Conservation (phyloP, 2,329 filamentous ascomycete genomes). For the Raffaelea albimanens region DNA sequence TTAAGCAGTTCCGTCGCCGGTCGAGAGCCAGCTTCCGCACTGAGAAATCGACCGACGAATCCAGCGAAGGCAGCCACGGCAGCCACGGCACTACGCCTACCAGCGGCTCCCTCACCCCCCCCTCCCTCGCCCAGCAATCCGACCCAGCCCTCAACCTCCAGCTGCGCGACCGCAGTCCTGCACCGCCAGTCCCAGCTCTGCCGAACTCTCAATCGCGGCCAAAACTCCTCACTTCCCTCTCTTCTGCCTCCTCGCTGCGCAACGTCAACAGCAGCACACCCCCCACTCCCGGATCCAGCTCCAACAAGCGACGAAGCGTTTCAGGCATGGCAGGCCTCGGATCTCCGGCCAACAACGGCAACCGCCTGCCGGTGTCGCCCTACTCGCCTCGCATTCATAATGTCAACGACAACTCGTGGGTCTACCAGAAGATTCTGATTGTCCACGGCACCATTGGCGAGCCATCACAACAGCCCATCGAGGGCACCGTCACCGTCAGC, state of each 20-base stretch:
- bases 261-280: conserved; percentile 14
- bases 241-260: conserved; percentile 14
- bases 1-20: conserved; percentile 65
- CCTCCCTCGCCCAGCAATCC: conserved; percentile 59
- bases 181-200: conserved; percentile 20
- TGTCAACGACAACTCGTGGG: conserved; percentile 74
- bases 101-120: conserved; percentile 65
- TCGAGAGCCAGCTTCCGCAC: conserved; percentile 67
- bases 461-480: conserved; percentile 53
- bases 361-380: conserved; percentile 58
- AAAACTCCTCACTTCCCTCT: conserved; percentile 21
- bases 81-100: conserved; percentile 52
- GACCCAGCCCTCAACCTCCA: conserved; percentile 57
- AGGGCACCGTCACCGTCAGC: conserved; percentile 70
- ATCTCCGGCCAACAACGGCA: conserved; percentile 41
- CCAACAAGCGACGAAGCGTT: conserved; percentile 52
- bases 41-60: conserved; percentile 48
- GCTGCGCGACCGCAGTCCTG: conserved; percentile 33
- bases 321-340: conserved; percentile 54
- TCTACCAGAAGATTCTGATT: conserved; percentile 82
- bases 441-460: conserved; percentile 77
- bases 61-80: conserved; percentile 50
- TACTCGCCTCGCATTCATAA: conserved; percentile 76
- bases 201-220: conserved; percentile 13
- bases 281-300: background rate